Evolutionary conservation across 2,329 filamentous ascomycete genomes (phyloP), one percentile per base, ranked within the genome.

Genomic region (Hypoxylon rubiginosum): DNA sequence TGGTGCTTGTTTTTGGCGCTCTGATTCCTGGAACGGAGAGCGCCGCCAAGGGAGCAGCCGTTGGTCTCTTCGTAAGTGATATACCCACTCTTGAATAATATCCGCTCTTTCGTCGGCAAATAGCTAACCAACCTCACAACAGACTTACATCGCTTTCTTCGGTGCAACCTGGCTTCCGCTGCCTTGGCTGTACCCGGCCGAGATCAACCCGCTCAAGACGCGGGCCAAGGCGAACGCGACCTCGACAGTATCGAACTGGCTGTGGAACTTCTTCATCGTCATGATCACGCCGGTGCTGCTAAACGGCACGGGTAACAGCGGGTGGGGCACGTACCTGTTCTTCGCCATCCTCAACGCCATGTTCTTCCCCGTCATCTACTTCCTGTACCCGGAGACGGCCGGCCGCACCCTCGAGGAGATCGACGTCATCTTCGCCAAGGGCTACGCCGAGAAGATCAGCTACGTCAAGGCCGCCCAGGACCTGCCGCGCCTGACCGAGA

Each of bases 61-160:
- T 90, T 7, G 89, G 89, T 66, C 78, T 92, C 9, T 91, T 92
- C 78, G 71, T 73, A 68, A 67, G 71, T 69, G 17, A 26, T 19
- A 4, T n/a, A 43, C 19, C 3, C 36, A 15, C 26, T 48, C 15
- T 48, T 32, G 0, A 11, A 28, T 17, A 9, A 50, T 43, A 13
- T 19, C 30, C 7, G 4, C 10, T 2, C 32, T 39, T n/a, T 39
- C 15, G 13, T n/a, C 5, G 15, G 4, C 5, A 39, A n/a, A 39
- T 39, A 39, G 13, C 34, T 39, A 17, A 30, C 51, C 8, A 43
- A 36, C 26, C 24, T 11, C n/a, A 0, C 36, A 6, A 41, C 28
- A 73, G 71, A 84, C 88, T 3, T 92, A 91, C 77, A 91, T 91
- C 73, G 87, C 87, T 5, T 89, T 88, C 66, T 91, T 91, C 71